Conservation (phyloP, 495 filamentous ascomycete species). For the Cercophora samala region DNA sequence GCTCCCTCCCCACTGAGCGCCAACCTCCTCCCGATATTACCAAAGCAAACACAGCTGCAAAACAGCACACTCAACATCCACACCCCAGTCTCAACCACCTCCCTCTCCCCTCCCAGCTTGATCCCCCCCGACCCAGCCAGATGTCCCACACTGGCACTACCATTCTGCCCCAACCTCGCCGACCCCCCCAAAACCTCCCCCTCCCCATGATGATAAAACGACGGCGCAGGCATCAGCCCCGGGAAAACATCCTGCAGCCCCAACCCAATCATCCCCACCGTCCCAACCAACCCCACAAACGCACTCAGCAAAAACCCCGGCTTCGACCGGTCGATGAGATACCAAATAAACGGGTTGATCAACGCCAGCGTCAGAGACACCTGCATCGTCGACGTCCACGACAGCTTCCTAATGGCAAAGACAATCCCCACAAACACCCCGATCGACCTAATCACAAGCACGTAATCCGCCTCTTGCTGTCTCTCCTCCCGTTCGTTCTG, state of each 20-base stretch:
- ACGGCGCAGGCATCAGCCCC: constrained; percentile 67
- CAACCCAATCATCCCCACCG: constrained; percentile 57
- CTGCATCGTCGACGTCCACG: constrained; percentile 92
- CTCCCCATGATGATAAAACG: constrained; percentile 8
- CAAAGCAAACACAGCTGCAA: constrained; percentile 92
- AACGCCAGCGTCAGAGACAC: constrained; percentile 87
- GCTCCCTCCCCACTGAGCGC: constrained; percentile 47
- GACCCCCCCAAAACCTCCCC: constrained; percentile 17
- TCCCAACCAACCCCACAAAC: constrained; percentile 68
- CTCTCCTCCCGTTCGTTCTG: background rate
- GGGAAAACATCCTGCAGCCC: constrained; percentile 55
- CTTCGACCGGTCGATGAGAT: constrained; percentile 84
- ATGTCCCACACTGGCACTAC: background rate
- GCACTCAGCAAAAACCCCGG: constrained; percentile 75
- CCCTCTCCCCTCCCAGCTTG: constrained; percentile 40
- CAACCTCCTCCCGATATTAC: constrained; percentile 84
- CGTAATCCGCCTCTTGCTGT: constrained; percentile 60
- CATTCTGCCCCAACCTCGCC: constrained; percentile 39
- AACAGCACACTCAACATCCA: constrained; percentile 94
- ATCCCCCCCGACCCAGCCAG: background rate
- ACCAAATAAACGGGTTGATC: constrained; percentile 93
- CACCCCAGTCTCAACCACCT: constrained; percentile 72
- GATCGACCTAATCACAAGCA: constrained; percentile 75
- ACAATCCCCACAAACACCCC: constrained; percentile 95
- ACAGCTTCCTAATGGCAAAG: constrained; percentile 89